phyloP scores from a whole-genome alignment of 169 alveolate genomes.

The Plasmodium ovale region DNA sequence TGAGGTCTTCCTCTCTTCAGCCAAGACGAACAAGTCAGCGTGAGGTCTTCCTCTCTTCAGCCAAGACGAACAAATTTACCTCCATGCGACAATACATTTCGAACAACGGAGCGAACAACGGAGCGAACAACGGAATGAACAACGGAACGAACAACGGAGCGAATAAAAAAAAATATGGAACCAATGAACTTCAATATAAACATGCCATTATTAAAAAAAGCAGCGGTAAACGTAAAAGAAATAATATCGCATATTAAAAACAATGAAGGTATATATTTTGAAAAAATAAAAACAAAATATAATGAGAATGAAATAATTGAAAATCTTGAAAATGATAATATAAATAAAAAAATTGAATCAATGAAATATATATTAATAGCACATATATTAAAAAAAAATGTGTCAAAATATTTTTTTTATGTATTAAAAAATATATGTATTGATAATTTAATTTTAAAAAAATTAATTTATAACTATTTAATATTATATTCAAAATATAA shows the following conservation, averaged over 20 bases:
- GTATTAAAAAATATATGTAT: constrained; percentile 86
- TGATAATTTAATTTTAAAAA: constrained; percentile 82
- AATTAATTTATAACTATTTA: constrained; percentile 85
- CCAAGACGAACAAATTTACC: no score
- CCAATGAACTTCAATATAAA: constrained; percentile 9
- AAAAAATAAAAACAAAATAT: constrained; percentile 56
- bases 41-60: no score
- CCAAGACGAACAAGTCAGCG: no score
- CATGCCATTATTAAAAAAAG: constrained; percentile 76
- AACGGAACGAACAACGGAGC: no score
- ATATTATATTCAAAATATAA: constrained; percentile 83
- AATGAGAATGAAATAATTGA: constrained; percentile 34
- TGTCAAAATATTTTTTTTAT: constrained; percentile 84
- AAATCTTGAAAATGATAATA: constrained; percentile 63
- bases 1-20: no score
- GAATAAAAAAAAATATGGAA: constrained; percentile 22
- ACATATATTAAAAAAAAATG: constrained; percentile 82
- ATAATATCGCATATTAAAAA: constrained; percentile 59
- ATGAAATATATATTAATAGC: constrained; percentile 86
- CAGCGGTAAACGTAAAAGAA: constrained; percentile 76
- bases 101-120: no score
- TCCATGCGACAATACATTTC: no score
- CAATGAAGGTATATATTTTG: constrained; percentile 76
- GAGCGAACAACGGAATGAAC: no score
- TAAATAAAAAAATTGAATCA: constrained; percentile 84